These are phyloP conservation scores for Lactifluus rugatus DNA, from an alignment of 768 basidiomycete species.

Conservation along the genomic window DNA sequence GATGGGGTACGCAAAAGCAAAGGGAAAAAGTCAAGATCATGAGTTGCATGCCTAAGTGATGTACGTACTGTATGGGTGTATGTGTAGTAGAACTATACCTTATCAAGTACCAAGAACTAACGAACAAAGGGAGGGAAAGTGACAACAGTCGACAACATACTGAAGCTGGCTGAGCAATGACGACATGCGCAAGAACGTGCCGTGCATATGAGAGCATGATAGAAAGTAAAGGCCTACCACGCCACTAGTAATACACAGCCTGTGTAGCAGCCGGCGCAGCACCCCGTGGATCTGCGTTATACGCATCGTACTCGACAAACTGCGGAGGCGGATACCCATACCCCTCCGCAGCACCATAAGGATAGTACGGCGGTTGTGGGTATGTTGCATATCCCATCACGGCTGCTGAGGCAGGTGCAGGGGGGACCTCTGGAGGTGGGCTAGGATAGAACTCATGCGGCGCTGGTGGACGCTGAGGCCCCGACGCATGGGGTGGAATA, in stretches of 20 bases:
- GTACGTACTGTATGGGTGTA: slow-evolving; percentile 14
- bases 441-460: slow-evolving; percentile 25
- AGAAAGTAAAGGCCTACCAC: too few relatives aligned
- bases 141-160: background rate
- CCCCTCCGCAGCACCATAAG: slow-evolving; percentile 6
- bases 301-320: slow-evolving; percentile 14
- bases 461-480: background rate
- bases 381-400: slow-evolving; percentile 54
- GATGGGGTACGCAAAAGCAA: background rate
- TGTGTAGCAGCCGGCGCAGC: background rate
- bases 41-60: background rate
- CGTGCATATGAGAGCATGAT: background rate
- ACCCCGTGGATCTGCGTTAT: slow-evolving; percentile 1
- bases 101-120: background rate
- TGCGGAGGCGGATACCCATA: slow-evolving; percentile 8
- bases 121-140: background rate
- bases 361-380: slow-evolving; percentile 13
- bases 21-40: background rate
- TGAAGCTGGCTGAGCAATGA: background rate
- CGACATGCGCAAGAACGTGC: background rate
- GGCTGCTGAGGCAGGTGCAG: slow-evolving; percentile 27
- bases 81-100: slow-evolving; percentile 1
- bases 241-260: slow-evolving; percentile 13
- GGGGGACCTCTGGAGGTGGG: slow-evolving; percentile 17
- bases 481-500: slow-evolving; percentile 3